Evolutionary conservation across 768 basidiomycete species (phyloP).

Genomic region (Leccinum fibrillosum): DNA sequence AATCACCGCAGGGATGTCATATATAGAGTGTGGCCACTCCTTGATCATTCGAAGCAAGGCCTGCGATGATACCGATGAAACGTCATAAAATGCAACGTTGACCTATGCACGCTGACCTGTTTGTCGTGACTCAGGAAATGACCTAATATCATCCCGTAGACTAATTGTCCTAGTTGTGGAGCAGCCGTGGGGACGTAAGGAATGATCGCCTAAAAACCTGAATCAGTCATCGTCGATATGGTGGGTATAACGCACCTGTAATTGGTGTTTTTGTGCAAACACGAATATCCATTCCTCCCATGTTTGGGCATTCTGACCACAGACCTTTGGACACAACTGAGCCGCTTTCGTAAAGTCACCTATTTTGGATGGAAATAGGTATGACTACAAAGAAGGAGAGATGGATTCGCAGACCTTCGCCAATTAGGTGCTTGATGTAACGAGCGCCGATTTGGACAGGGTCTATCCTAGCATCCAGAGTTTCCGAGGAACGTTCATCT

Average conservation of each 20-base stretch:
- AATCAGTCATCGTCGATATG: not conserved
- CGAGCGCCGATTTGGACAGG: conserved; percentile 75
- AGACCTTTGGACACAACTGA: conserved; percentile 77
- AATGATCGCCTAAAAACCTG: conserved; percentile 64
- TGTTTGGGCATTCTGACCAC: conserved; percentile 69
- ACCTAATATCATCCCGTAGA: conserved; percentile 94
- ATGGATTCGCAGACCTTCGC: conserved; percentile 54
- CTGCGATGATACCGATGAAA: conserved; percentile 36
- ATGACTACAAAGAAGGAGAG: not conserved
- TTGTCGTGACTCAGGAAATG: conserved; percentile 80
- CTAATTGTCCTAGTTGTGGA: conserved; percentile 76
- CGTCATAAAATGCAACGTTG: not conserved
- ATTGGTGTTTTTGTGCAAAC: conserved; percentile 76
- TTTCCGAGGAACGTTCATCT: conserved; percentile 29
- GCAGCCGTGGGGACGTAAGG: conserved; percentile 82
- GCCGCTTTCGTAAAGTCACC: conserved; percentile 79
- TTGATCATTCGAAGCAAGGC: conserved; percentile 73
- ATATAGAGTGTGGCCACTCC: conserved; percentile 89
- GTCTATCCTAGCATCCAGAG: conserved; percentile 41
- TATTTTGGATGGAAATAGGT: conserved; percentile 19
- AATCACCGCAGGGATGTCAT: conserved; percentile 83
- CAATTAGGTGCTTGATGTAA: conserved; percentile 84
- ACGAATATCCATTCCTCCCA: conserved; percentile 97
- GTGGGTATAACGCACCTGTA: conserved; percentile 54
- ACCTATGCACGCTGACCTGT: conserved; percentile 41